Percentiles rank a stretch among this genome's conserved stretches.
Conservation (phyloP, 2,329 filamentous ascomycete genomes). For the Kalmusia sp. region DNA sequence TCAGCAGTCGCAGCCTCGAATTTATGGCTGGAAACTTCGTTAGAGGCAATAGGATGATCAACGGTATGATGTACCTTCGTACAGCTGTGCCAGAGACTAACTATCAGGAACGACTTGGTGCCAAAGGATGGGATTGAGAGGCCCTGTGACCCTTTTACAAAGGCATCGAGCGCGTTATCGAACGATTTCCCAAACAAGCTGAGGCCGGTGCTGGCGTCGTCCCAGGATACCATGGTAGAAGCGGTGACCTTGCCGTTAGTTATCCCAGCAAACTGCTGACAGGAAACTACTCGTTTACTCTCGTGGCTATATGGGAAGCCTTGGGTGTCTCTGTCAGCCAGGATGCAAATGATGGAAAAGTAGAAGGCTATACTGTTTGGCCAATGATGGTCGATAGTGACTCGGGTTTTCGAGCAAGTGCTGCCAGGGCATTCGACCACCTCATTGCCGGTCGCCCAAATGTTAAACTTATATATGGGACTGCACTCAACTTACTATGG, state of each 20-base stretch:
- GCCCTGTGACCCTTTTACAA: not conserved
- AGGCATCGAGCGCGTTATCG: not conserved
- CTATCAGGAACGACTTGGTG: slow-evolving; percentile 62
- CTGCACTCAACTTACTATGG: not conserved
- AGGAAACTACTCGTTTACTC: not conserved
- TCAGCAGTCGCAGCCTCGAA: not conserved
- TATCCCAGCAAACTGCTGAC: not conserved
- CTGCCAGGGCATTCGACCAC: not conserved
- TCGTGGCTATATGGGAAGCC: not conserved
- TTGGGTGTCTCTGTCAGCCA: not conserved
- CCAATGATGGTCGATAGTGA: not conserved
- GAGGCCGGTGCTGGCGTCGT: not conserved
- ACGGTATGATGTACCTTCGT: slow-evolving; percentile 38
- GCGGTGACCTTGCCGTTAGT: not conserved
- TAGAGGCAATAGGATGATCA: slow-evolving; percentile 36
- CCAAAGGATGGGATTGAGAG: slow-evolving; percentile 48
- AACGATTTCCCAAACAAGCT: not conserved
- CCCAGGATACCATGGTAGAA: not conserved
- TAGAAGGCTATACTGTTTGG: not conserved
- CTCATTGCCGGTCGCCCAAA: not conserved
- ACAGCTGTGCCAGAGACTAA: slow-evolving; percentile 46
- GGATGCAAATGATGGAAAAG: not conserved
- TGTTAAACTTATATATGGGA: not conserved
- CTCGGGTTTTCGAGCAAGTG: not conserved
- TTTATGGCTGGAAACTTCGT: slow-evolving; percentile 28